These are phyloP conservation scores for Fomitopsis palustris DNA, from an alignment of 1,284 basidiomycete genomes.

Conservation along the genomic window DNA sequence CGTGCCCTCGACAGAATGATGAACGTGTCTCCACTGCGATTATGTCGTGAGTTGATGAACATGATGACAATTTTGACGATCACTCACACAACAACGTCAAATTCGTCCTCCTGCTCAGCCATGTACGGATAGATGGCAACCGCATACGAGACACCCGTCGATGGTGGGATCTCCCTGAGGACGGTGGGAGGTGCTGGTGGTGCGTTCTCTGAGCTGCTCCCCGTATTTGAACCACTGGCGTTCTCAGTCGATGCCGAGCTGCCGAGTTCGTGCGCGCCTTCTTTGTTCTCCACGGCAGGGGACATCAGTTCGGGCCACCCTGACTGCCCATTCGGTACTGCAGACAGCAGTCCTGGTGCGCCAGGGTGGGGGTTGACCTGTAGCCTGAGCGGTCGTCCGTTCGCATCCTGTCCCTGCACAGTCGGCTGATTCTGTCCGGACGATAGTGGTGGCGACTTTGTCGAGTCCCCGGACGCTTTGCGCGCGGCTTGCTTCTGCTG, in stretches of 20 bases:
- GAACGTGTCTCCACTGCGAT: conserved; percentile 78
- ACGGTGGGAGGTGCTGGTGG: conserved; percentile 19
- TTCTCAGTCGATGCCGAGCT: conserved; percentile 13
- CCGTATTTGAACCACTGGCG: conserved; percentile 12
- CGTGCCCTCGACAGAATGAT: conserved; percentile 91
- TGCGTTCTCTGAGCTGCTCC: conserved; percentile 13
- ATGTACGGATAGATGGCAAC: conserved; percentile 94
- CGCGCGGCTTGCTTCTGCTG: conserved; percentile 90
- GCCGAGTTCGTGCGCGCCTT: conserved; percentile 26
- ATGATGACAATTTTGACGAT: conserved; percentile 5
- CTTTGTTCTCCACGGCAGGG: conserved; percentile 49
- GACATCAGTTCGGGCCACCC: conserved; percentile 77
- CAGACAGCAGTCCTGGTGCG: conserved; percentile 42
- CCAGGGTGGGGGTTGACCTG: conserved; percentile 56
- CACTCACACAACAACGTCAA: conserved; percentile 92
- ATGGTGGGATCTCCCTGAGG: conserved; percentile 49
- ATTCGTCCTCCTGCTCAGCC: conserved; percentile 96
- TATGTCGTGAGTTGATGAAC: not conserved
- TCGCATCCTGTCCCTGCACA: conserved; percentile 19
- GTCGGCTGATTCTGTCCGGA: conserved; percentile 13
- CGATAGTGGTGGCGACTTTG: conserved; percentile 25
- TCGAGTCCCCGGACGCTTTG: conserved; percentile 51
- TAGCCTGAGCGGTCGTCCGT: conserved; percentile 54
- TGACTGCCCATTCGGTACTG: conserved; percentile 50
- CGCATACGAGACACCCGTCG: conserved; percentile 77